Base-by-base conservation (phyloP, 345 rosid genomes). In the Triadica sebifera region DNA sequence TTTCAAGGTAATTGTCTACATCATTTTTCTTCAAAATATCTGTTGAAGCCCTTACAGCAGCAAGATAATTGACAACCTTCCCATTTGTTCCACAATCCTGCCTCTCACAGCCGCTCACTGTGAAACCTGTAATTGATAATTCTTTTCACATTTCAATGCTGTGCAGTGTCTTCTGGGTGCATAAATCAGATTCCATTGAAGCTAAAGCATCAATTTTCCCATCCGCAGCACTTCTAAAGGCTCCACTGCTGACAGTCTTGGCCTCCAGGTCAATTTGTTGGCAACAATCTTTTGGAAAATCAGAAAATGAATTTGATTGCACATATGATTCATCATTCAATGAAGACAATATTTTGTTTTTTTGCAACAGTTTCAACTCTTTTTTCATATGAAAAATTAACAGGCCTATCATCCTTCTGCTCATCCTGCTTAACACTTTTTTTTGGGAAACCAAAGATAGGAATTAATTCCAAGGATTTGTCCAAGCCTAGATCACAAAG, bases 11-110 rank as follows among this genome's bases (percentile, higher is more conserved):
- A 34, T n/a, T 22, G 20, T 72, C 82, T 69, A 29, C 55, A 49
- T 65, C 61, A 45, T 75, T 73, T 63, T 72, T 76, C 67, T 69
- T 58, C 55, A 60, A 80, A 41, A 39, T 22, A 52, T 67, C 65
- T 52, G 53, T 70, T 6, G 72, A 49, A 71, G 67, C 72, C 61
- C 72, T 80, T 79, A 72, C 71, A 34, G 76, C 75, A 52, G 78
- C 43, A 46, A 39, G 53, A 55, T 69, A 75, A 77, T 83, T 45
- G 37, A 64, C 59, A 76, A 58, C 72, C 41, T 60, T 69, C 58
- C 72, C 83, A 58, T 65, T 71, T 25, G 70, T 60, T 22, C 8
- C 56, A 51, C 51, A 51, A 38, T 59, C 69, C 22, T 74, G 67
- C 65, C 24, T 39, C 17, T 75, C 77, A 76, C 34, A 10, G 61